Evolutionary conservation across 257 asterid genomes (phyloP).

Genomic region (Nicotiana knightiana): DNA sequence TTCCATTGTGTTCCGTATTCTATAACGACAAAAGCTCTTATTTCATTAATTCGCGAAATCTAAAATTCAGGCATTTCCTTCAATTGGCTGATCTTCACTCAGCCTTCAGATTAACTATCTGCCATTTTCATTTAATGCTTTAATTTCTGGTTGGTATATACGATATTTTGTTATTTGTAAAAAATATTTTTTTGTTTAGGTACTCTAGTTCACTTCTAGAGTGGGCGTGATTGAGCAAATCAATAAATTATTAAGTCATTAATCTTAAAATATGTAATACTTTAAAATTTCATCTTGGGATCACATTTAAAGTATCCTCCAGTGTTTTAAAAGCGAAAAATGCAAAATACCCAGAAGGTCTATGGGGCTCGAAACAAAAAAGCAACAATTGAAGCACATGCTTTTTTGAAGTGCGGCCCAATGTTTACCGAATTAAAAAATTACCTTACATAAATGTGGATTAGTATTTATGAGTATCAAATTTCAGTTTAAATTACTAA

Average conservation of each 20-base stretch:
- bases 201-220: neutral
- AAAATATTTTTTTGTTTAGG: neutral
- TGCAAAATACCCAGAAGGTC: neutral
- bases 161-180: neutral
- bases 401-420: neutral
- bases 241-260: neutral
- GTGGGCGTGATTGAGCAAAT: neutral
- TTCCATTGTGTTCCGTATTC: neutral
- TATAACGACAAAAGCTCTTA: neutral
- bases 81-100: neutral
- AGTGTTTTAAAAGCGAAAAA: neutral
- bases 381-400: neutral
- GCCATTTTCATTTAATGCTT: neutral
- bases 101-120: neutral
- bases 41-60: neutral
- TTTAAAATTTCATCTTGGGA: neutral
- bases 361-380: neutral
- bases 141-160: neutral
- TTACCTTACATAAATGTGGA: neutral
- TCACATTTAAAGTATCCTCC: neutral
- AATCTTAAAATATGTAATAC: neutral
- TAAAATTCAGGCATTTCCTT: neutral
- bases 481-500: neutral
- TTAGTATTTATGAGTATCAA: neutral
- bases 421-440: neutral